Conservation (phyloP, 257 asterid genomes). For the Orobanche coerulescens region DNA sequence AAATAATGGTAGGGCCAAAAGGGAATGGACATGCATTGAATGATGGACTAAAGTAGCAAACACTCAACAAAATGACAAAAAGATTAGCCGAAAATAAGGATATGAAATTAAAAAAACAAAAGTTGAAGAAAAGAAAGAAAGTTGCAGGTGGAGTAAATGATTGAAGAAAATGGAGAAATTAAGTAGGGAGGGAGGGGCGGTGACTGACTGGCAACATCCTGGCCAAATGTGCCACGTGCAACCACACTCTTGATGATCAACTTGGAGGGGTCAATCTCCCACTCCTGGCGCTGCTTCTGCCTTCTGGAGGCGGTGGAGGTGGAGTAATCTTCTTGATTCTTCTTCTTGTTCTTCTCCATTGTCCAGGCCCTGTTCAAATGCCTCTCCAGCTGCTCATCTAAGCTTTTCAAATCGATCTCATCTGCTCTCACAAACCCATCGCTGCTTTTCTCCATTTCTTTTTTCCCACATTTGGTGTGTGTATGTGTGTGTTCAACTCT, state of each 20-base stretch:
- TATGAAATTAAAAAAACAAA: too few relatives aligned
- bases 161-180: slow-evolving; percentile 2
- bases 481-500: too few relatives aligned
- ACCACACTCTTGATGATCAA: slow-evolving; percentile 50
- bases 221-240: slow-evolving; percentile 84
- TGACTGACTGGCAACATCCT: slow-evolving; percentile 71
- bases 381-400: slow-evolving; percentile 73
- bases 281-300: slow-evolving; percentile 57
- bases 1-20: slow-evolving; percentile 16
- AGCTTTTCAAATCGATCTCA: slow-evolving; percentile 68
- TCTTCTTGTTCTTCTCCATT: slow-evolving; percentile 48
- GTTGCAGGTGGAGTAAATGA: neutral
- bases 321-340: slow-evolving; percentile 26
- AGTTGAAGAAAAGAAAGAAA: slow-evolving; percentile 3
- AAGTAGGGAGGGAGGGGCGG: slow-evolving; percentile 1
- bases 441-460: slow-evolving; percentile 58
- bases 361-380: slow-evolving; percentile 56
- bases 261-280: slow-evolving; percentile 81
- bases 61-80: slow-evolving; percentile 24
- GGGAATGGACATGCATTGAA: slow-evolving; percentile 11
- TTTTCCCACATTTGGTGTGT: too few relatives aligned
- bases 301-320: slow-evolving; percentile 24
- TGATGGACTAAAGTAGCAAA: slow-evolving; percentile 15
- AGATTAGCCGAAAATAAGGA: slow-evolving; percentile 12
- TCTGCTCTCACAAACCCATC: slow-evolving; percentile 72